A percentile compares a stretch with the other conserved stretches of the same genome.
Evolutionary conservation across 1,284 basidiomycete genomes (phyloP).

Genomic region (Fomitopsis betulina): DNA sequence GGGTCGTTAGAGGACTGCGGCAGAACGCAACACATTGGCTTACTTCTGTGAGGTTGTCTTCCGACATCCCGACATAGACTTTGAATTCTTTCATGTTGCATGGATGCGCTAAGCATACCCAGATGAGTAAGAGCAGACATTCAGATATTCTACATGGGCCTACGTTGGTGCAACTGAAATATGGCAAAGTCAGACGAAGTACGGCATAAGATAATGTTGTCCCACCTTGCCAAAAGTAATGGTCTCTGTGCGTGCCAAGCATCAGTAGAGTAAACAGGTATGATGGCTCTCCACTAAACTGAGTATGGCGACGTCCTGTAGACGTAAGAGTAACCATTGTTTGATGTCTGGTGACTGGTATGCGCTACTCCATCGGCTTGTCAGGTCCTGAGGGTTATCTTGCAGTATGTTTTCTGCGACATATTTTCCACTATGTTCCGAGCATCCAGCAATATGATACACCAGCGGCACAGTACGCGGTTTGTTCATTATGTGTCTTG

Average conservation of each 20-base stretch:
- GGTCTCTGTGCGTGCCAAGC: slow-evolving; percentile 40
- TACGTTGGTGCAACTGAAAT: slow-evolving; percentile 52
- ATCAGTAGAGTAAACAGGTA: background rate
- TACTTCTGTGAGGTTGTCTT: slow-evolving; percentile 55
- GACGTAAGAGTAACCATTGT: slow-evolving; percentile 68
- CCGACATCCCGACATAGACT: slow-evolving; percentile 57
- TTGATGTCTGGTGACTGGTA: slow-evolving; percentile 47
- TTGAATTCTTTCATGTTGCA: slow-evolving; percentile 83
- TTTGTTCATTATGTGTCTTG: background rate
- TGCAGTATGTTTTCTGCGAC: slow-evolving; percentile 62
- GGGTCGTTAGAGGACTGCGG: background rate
- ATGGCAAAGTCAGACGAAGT: background rate
- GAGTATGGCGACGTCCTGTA: slow-evolving; percentile 54
- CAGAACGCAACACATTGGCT: background rate
- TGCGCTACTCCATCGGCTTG: slow-evolving; percentile 70
- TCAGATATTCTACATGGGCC: slow-evolving; percentile 15
- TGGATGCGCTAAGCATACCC: slow-evolving; percentile 50
- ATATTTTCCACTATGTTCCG: slow-evolving; percentile 68
- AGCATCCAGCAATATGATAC: slow-evolving; percentile 57
- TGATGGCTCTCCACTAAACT: slow-evolving; percentile 47
- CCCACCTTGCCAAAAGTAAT: slow-evolving; percentile 78
- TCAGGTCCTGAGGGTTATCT: slow-evolving; percentile 58
- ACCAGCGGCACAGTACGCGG: slow-evolving; percentile 12
- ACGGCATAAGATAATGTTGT: background rate
- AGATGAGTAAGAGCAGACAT: background rate